Conservation (phyloP, 306 rosid genomes). For the Fagus sylvatica region DNA sequence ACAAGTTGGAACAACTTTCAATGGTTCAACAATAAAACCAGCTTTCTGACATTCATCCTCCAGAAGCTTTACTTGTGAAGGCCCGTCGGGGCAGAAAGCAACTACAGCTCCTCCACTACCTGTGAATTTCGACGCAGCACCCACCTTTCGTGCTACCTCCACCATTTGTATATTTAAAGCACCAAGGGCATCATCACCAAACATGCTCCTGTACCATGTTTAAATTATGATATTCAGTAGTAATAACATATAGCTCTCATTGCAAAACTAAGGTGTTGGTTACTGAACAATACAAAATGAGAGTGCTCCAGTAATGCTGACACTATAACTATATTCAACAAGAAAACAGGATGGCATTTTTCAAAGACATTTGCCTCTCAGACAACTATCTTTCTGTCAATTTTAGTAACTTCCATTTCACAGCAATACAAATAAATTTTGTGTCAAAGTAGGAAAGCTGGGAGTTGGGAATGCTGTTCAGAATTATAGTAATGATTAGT, state of each 20-base stretch:
- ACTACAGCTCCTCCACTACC: conserved; percentile 98
- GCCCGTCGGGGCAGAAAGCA: conserved; percentile 77
- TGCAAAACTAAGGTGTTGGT: background rate
- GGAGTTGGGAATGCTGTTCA: background rate
- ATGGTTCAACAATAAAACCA: conserved; percentile 58
- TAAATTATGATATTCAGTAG: conserved; percentile 15
- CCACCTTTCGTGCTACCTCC: conserved; percentile 79
- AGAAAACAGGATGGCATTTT: no score
- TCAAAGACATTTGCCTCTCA: no score
- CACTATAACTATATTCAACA: no score
- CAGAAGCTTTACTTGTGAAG: conserved; percentile 67
- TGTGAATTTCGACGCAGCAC: conserved; percentile 94
- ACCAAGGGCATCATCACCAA: conserved; percentile 85
- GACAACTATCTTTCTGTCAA: no score
- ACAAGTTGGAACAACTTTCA: conserved; percentile 55
- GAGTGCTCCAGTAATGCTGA: no score
- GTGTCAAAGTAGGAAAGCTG: background rate
- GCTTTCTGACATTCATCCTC: conserved; percentile 68
- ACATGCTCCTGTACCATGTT: conserved; percentile 61
- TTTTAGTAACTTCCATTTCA: no score
- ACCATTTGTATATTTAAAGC: conserved; percentile 82
- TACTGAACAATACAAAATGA: background rate
- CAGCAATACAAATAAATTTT: no score
- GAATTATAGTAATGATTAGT: background rate
- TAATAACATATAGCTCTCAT: background rate